phyloP scores from a whole-genome alignment of 192 early-diverging fungal genomes.

The Backusella parvicylindrica region DNA sequence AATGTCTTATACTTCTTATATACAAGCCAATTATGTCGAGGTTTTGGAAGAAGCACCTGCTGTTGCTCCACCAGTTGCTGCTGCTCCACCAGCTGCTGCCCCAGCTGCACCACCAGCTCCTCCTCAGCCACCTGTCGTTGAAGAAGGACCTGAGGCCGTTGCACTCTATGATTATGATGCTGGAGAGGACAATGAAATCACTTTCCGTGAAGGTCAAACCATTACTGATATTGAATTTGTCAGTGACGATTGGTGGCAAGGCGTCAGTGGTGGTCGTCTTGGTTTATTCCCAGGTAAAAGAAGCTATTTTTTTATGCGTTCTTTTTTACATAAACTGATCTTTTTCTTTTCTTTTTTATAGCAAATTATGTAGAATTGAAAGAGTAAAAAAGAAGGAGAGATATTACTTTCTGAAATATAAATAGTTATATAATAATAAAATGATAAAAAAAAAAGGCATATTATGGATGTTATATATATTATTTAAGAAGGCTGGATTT shows the following conservation, averaged over 20 bases:
- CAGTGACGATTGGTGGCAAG: constrained; percentile 93
- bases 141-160: constrained; percentile 44
- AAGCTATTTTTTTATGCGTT: background rate
- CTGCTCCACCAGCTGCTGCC: constrained; percentile 26
- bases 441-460: background rate
- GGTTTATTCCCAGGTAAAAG: constrained; percentile 77
- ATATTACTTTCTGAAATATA: background rate
- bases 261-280: constrained; percentile 48
- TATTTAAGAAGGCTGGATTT: constrained; percentile 3
- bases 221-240: constrained; percentile 81
- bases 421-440: background rate
- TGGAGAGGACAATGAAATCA: constrained; percentile 83
- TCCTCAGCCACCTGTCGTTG: constrained; percentile 19
- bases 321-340: background rate
- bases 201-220: constrained; percentile 68
- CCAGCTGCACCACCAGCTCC: constrained; percentile 22
- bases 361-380: constrained; percentile 53
- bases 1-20: background rate
- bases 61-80: background rate
- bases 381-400: constrained; percentile 17
- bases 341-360: constrained; percentile 15
- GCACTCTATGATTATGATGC: constrained; percentile 86
- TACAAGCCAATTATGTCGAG: constrained; percentile 41
- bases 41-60: constrained; percentile 25
- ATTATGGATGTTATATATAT: background rate